These are phyloP conservation scores for Akanthomyces dipterigenus DNA, from an alignment of 2,329 filamentous ascomycete genomes.

Conservation along the genomic window DNA sequence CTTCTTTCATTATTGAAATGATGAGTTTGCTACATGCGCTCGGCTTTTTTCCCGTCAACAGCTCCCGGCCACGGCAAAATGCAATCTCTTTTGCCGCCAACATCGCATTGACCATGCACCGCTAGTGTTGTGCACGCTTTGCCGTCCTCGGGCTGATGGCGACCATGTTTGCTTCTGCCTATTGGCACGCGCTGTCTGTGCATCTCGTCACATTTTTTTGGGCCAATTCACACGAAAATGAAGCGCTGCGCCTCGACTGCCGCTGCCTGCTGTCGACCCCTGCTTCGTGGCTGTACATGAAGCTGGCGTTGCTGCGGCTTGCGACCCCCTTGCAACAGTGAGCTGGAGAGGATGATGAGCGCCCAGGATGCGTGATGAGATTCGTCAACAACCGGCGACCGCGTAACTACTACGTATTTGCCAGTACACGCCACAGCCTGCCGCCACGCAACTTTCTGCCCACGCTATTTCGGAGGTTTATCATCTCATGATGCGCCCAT, in stretches of 20 bases:
- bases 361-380: conserved; percentile 3
- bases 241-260: not conserved
- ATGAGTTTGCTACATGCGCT: not conserved
- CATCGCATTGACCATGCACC: not conserved
- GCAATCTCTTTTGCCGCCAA: not conserved
- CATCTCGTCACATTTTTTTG: not conserved
- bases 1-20: not conserved
- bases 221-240: not conserved
- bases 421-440: too few relatives aligned
- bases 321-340: not conserved
- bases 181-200: too few relatives aligned
- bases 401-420: too few relatives aligned
- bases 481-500: not conserved
- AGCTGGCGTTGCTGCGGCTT: not conserved
- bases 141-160: not conserved
- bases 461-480: not conserved
- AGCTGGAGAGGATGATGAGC: not conserved
- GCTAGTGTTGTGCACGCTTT: not conserved
- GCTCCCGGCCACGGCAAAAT: not conserved
- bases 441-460: too few relatives aligned
- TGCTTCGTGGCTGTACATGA: not conserved
- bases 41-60: not conserved
- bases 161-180: not conserved
- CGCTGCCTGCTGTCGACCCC: not conserved
- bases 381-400: not conserved